Base-by-base conservation (phyloP, 768 basidiomycete genomes). In the Pisolithus orientalis region DNA sequence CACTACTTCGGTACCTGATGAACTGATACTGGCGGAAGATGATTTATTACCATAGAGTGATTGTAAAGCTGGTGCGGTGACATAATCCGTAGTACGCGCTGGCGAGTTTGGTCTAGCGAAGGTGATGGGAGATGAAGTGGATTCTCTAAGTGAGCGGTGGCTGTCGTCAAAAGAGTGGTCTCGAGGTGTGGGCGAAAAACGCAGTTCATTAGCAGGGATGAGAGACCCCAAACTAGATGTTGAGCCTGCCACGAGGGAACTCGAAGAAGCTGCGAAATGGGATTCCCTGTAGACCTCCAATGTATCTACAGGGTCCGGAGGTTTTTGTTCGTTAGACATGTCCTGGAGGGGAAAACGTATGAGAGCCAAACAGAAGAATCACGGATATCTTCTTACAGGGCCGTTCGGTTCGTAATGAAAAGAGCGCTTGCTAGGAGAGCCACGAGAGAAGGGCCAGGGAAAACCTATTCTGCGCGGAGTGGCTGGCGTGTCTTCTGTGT, bases 211-310 rank as follows among this genome's bases (percentile, higher is more conserved):
- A 1, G 44, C 52, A 13, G 67, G 62, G 29, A 67, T n/a, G 4
- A 67, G 16, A 28, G 66, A 67, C 38, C 66, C 66, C 10, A 67
- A 50, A 21, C 66, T 67, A 7, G 66, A 67, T 11, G 63, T 67
- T 1, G 66, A 67, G 0, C 50, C 50, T 24, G 57, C 52, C 6
- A 59, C 65, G 13, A 29, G 52, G 51, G 65, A 58, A 39, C 55
- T 53, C 45, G 57, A 25, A 0, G 53, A 44, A 29, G 61, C 16
- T 24, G 31, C 16, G 10, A 53, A 44, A 4, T 25, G 7, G 2
- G 53, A 37, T 21, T 21, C 21, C 38, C 46, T 32, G 31, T 49
- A 47, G 27, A 9, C 27, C 6, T 29, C 40, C 8, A 17, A 29
- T 10, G 39, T 40, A 28, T 44, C 49, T 17, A 32, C 38, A 16